Evolutionary conservation across 345 rosid genomes (phyloP), one percentile per base, ranked within the genome.

Genomic region (Melastoma malabathricum): DNA sequence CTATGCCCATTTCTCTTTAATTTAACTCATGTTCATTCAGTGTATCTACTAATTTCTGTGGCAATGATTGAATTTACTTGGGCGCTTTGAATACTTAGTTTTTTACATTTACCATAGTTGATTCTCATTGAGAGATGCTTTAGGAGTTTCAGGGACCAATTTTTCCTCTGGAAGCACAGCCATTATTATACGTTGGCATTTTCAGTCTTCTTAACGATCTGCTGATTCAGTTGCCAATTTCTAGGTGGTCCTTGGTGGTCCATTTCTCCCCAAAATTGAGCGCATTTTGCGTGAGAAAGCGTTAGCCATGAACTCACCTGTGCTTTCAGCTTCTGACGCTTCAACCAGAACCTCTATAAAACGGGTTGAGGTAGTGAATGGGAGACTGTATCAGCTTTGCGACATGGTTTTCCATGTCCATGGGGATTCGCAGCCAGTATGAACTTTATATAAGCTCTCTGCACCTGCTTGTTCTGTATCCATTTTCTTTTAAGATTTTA

Each of bases 181-280:
- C 25, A 22, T 22, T 22, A 22, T 4, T 4, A 22, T 22, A 22
- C 25, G 4, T 22, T 1, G 25, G 25, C 25, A 22, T 22, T 22
- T 22, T 4, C 25, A 22, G 4, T 22, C 25, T 22, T 22, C 25
- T 22, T 22, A 22, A 22, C 25, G 25, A 22, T 22, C 25, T 22
- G 25, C 25, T 22, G 25, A 48, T 10, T 34, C 41, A 34, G 41
- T 34, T 34, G 9, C 41, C 54, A 18, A 63, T 50, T 57, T 72
- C 59, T 77, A 80, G 93, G 44, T 78, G 51, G 67, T 83, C 65
- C 62, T 80, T 18, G 96, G 98, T 48, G 96, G 98, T 8, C 95
- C 90, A n/a, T 82, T 92, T 68, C 75, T 79, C 65, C 83, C 88
- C 45, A 84, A 84, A 44, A 69, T 87, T 20, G 84, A 79, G 64